These are phyloP conservation scores for Globisporangium lucens DNA, from an alignment of 352 stramenopile genomes.

Conservation along the genomic window DNA sequence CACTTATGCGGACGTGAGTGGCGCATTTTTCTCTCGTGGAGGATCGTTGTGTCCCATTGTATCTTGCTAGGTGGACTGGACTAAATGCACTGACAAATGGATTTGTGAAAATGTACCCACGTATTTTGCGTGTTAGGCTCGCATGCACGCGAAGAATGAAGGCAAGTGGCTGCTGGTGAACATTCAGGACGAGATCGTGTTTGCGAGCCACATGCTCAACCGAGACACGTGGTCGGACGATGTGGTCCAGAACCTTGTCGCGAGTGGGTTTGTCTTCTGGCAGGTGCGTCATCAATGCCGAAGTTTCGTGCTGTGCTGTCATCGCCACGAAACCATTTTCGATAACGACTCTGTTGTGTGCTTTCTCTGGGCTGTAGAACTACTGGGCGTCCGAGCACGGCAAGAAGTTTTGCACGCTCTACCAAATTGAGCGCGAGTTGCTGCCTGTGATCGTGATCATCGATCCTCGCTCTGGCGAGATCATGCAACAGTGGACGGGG, in stretches of 20 bases:
- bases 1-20: constrained; percentile 65
- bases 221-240: constrained; percentile 95
- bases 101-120: not conserved
- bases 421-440: constrained; percentile 67
- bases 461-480: constrained; percentile 71
- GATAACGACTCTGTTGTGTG: not conserved
- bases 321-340: not conserved
- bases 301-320: not conserved
- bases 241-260: constrained; percentile 92
- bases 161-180: constrained; percentile 94
- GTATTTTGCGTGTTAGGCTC: constrained; percentile 29
- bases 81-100: not conserved
- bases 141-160: constrained; percentile 77
- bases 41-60: not conserved
- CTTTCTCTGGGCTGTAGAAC: constrained; percentile 31
- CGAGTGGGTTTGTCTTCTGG: constrained; percentile 95
- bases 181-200: constrained; percentile 93
- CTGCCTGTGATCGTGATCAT: constrained; percentile 76
- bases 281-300: constrained; percentile 40
- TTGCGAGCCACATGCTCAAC: constrained; percentile 95
- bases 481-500: constrained; percentile 59
- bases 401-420: constrained; percentile 82
- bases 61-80: not conserved
- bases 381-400: constrained; percentile 77
- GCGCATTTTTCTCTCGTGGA: not conserved